A percentile compares a stretch with the other conserved stretches of the same genome.
Evolutionary conservation across 306 rosid genomes (phyloP).

Genomic region (barrel medic (Medicago truncatula)): MtrunA17r5.0-ANR NC_053045.1:27502001-27502500

Average conservation of each 20-base stretch:
- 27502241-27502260: slow-evolving; percentile 45
- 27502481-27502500: slow-evolving; percentile 21
- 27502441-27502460: slow-evolving; percentile 15
- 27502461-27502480: slow-evolving; percentile 28
- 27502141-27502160: slow-evolving; percentile 35
- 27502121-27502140: slow-evolving; percentile 36
- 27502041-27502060: slow-evolving; percentile 69
- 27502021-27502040: slow-evolving; percentile 90
- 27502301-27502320: background rate
- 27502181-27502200: slow-evolving; percentile 36
- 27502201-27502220: slow-evolving; percentile 14
- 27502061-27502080: slow-evolving; percentile 44
- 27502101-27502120: slow-evolving; percentile 43
- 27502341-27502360: background rate
- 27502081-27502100: slow-evolving; percentile 41
- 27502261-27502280: slow-evolving; percentile 46
- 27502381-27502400: background rate
- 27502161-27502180: slow-evolving; percentile 4
- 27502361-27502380: slow-evolving; percentile 26
- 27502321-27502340: slow-evolving; percentile 11
- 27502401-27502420: slow-evolving; percentile 12
- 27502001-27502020: slow-evolving; percentile 93
- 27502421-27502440: background rate
- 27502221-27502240: slow-evolving; percentile 38
- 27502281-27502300: background rate